Evolutionary conservation across 257 asterid genomes (phyloP), one percentile per base, ranked within the genome.

Genomic region (Eucommia ulmoides): DNA sequence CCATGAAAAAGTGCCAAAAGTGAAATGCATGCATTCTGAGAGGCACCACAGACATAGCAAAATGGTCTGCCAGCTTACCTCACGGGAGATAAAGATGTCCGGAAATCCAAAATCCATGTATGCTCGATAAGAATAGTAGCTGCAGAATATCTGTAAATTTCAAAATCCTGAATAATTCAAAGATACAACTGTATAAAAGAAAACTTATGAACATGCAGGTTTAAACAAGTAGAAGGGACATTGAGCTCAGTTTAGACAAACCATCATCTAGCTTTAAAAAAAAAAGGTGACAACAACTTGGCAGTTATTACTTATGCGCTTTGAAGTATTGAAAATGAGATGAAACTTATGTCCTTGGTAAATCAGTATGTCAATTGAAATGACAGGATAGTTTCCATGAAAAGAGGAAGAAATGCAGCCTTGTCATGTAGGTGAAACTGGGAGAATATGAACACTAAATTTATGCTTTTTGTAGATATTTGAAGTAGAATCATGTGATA

Each of bases 41-140:
- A 8, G 12, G n/a, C 11, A 17, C 11, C n/a, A 35, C 3, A 35
- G 44, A 35, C n/a, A 35, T 15, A 4, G 9, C 16, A 2, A 35
- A 35, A 35, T 35, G 11, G 16, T 35, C 16, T 10, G 11, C 44
- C 44, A 19, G 22, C 12, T 64, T 72, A 88, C 97, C 97, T 85
- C 98, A 56, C 98, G 96, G 45, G 98, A 89, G 67, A 85, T 64
- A 72, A 89, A 89, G 60, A 89, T 64, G 58, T 89, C 94, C 11
- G 93, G 94, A 64, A 80, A 82, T 63, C 96, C 98, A 66, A 82
- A 85, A 67, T 89, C 98, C 53, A 85, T 73, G 65, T 69, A 85
- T 65, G 98, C 88, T 60, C 54, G 77, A 58, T 82, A 82, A 6
- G 98, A 89, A 61, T 89, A 89, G 65, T 89, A 89, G 74, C 96